Evolutionary conservation across 1,284 basidiomycete species (phyloP).

Genomic region (Heterobasidion parviporum): DNA sequence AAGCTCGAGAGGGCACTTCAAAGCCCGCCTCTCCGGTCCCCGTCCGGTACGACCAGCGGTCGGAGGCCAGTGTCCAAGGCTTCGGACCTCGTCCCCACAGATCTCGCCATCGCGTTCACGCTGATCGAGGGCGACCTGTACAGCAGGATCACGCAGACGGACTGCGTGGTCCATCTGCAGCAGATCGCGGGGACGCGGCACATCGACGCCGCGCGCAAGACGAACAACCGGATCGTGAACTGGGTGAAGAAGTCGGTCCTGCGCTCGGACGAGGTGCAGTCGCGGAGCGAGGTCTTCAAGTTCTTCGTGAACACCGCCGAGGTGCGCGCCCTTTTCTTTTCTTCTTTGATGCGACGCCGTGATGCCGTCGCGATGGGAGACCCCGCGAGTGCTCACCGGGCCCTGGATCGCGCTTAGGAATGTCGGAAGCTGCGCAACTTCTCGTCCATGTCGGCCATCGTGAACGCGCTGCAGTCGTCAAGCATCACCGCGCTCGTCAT

Average conservation of each 20-base stretch:
- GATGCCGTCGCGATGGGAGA: constrained; percentile 1
- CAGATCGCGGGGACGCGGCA: constrained; percentile 17
- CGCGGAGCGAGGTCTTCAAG: constrained; percentile 27
- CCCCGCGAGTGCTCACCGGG: neutral
- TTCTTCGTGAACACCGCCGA: constrained; percentile 33
- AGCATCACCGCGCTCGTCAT: constrained; percentile 26
- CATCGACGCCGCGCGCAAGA: constrained; percentile 22
- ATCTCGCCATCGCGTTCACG: constrained; percentile 34
- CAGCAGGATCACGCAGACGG: constrained; percentile 26
- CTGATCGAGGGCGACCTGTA: constrained; percentile 34
- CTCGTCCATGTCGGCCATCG: constrained; percentile 32
- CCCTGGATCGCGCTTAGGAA: constrained; percentile 20
- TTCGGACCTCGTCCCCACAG: constrained; percentile 19
- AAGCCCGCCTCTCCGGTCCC: no score
- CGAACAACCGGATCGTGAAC: constrained; percentile 30
- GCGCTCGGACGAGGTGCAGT: constrained; percentile 25
- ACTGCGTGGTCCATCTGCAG: constrained; percentile 32
- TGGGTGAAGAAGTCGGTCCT: constrained; percentile 36
- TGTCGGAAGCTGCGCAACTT: constrained; percentile 34
- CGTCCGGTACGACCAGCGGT: neutral
- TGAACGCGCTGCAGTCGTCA: constrained; percentile 30
- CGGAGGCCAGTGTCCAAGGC: neutral
- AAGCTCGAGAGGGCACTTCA: no score
- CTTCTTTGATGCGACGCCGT: neutral
- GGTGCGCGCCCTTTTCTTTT: constrained; percentile 13